Evolutionary conservation across 2,329 filamentous ascomycete species (phyloP).

Genomic region (Malbranchea zuffiana): DNA sequence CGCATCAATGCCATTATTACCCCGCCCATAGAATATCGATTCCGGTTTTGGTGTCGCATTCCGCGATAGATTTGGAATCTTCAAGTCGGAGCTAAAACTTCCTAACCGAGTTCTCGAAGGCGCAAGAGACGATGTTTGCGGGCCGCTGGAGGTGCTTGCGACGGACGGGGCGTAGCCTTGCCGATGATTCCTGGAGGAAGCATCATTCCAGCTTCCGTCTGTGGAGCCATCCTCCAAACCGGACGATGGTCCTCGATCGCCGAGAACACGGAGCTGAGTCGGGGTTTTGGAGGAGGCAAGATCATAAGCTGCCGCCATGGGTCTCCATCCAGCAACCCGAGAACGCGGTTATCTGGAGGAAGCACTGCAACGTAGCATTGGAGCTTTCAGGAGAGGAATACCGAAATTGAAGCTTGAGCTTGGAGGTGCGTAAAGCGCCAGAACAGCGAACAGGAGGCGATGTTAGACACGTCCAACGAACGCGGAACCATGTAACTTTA

Average conservation of each 20-base stretch:
- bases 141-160: constrained; percentile 51
- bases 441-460: too few species aligned
- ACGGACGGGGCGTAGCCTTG: constrained; percentile 45
- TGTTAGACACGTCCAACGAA: too few species aligned
- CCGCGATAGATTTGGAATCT: constrained; percentile 55
- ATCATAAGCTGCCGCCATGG: constrained; percentile 37
- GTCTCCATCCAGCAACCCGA: constrained; percentile 33
- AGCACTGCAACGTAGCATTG: constrained; percentile 13
- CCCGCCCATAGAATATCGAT: constrained; percentile 39
- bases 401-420: neutral
- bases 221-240: constrained; percentile 31
- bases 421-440: neutral
- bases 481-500: too few species aligned
- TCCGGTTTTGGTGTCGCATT: constrained; percentile 47
- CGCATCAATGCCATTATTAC: constrained; percentile 46
- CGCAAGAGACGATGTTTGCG: constrained; percentile 58
- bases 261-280: constrained; percentile 30
- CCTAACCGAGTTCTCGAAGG: constrained; percentile 63
- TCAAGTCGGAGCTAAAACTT: constrained; percentile 82
- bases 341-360: constrained; percentile 13
- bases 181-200: constrained; percentile 23
- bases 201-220: constrained; percentile 31
- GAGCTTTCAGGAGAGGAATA: neutral
- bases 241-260: constrained; percentile 27
- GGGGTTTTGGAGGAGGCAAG: constrained; percentile 33